Percentiles rank a stretch among this genome's conserved stretches.
Evolutionary conservation across 495 filamentous ascomycete species (phyloP).

Genomic region (Talaromyces nanjingensis): DNA sequence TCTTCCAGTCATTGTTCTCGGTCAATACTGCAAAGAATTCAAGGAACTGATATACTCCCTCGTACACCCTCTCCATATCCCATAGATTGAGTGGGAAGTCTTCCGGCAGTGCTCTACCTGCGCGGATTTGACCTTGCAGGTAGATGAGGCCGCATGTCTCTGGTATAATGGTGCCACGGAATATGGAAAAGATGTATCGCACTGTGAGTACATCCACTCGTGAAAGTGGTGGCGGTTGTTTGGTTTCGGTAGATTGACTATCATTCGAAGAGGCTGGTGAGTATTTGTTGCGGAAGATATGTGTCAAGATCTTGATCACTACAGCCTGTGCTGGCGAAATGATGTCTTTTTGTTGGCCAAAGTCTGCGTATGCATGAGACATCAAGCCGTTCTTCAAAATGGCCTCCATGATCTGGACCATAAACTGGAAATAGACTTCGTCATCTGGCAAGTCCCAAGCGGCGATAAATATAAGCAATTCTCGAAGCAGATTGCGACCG

Average conservation of each 20-base stretch:
- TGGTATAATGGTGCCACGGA: constrained; percentile 84
- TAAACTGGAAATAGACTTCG: constrained; percentile 89
- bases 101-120: constrained; percentile 54
- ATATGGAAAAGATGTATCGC: constrained; percentile 87
- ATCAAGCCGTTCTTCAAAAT: constrained; percentile 82
- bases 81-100: constrained; percentile 92
- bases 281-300: constrained; percentile 73
- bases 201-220: constrained; percentile 63
- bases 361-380: constrained; percentile 82
- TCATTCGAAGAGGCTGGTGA: constrained; percentile 45
- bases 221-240: constrained; percentile 28
- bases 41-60: constrained; percentile 86
- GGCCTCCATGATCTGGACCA: constrained; percentile 89
- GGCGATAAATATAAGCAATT: constrained; percentile 90
- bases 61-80: constrained; percentile 90
- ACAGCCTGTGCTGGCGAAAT: constrained; percentile 92
- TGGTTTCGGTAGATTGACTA: constrained; percentile 28
- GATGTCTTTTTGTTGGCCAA: constrained; percentile 88
- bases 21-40: constrained; percentile 91
- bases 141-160: constrained; percentile 90
- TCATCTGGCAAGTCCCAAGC: constrained; percentile 92
- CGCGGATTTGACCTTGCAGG: constrained; percentile 81
- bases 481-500: constrained; percentile 78
- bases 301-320: constrained; percentile 78
- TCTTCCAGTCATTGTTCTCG: constrained; percentile 61